Evolutionary conservation across 106 monocot species (phyloP).

Genomic region (Dioscorea zingiberensis): DNA sequence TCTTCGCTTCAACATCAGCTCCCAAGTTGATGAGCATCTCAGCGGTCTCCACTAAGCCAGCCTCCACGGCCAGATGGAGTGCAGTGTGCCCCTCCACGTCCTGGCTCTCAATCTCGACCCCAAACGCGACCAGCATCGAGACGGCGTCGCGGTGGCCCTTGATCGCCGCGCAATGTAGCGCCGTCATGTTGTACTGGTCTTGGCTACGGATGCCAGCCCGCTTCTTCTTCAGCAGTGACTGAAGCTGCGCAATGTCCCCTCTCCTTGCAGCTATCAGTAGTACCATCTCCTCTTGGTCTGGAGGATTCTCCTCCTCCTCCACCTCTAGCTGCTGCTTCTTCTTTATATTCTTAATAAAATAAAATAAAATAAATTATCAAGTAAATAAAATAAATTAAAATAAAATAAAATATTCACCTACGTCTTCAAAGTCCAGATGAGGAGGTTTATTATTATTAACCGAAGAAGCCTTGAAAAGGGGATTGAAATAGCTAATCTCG

Average conservation of each 20-base stretch:
- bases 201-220: conserved; percentile 16
- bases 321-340: conserved; percentile 31
- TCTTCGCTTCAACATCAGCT: conserved; percentile 47
- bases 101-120: conserved; percentile 40
- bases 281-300: conserved; percentile 51
- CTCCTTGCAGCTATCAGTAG: conserved; percentile 47
- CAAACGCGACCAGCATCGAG: conserved; percentile 39
- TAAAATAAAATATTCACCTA: conserved; percentile 18
- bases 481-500: conserved; percentile 20
- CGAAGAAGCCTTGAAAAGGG: too few relatives aligned
- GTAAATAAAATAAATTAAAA: background rate
- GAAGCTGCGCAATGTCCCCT: conserved; percentile 51
- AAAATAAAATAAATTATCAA: background rate
- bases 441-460: conserved; percentile 13
- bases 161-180: conserved; percentile 57
- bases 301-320: conserved; percentile 49
- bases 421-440: conserved; percentile 52
- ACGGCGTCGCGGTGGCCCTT: conserved; percentile 58
- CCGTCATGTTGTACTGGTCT: conserved; percentile 69
- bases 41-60: conserved; percentile 43
- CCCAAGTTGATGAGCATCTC: conserved; percentile 50
- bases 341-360: background rate
- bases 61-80: conserved; percentile 63
- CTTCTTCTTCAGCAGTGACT: conserved; percentile 47
- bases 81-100: conserved; percentile 74